Percentiles rank a stretch among this genome's conserved stretches.
These are phyloP conservation scores for Colletotrichum sublineola DNA, from an alignment of 2,329 filamentous ascomycete species.

Conservation along the genomic window DNA sequence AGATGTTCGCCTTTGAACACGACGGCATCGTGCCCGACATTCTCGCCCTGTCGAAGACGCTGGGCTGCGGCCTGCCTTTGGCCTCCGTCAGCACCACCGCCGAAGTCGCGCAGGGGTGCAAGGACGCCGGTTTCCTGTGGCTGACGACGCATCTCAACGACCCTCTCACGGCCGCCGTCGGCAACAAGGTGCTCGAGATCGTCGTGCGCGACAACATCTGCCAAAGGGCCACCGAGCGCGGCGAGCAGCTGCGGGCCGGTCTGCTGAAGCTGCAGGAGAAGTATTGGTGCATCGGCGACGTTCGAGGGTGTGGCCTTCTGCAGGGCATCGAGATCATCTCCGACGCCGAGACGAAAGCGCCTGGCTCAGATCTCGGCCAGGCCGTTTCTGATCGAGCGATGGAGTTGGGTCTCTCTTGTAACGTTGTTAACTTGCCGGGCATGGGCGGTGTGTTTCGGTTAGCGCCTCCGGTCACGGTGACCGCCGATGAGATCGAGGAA, in stretches of 20 bases:
- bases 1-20: conserved; percentile 71
- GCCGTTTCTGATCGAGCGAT: conserved; percentile 59
- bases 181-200: conserved; percentile 67
- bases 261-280: conserved; percentile 59
- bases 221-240: conserved; percentile 55
- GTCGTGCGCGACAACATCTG: conserved; percentile 63
- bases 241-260: conserved; percentile 58
- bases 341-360: conserved; percentile 57
- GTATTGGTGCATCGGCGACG: conserved; percentile 66
- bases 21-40: conserved; percentile 63
- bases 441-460: conserved; percentile 65
- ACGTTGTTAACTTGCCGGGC: conserved; percentile 60
- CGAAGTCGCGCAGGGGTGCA: conserved; percentile 60
- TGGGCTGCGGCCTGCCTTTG: conserved; percentile 66
- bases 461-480: conserved; percentile 64
- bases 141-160: conserved; percentile 69
- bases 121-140: conserved; percentile 61
- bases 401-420: conserved; percentile 62
- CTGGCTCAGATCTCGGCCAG: conserved; percentile 58
- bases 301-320: conserved; percentile 64
- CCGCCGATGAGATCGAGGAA: conserved; percentile 57
- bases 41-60: conserved; percentile 65
- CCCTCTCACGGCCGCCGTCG: conserved; percentile 65
- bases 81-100: conserved; percentile 62
- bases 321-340: conserved; percentile 65